phyloP scores from a whole-genome alignment of 78 protist genomes.

The Cavenderia fasciculata region DNA sequence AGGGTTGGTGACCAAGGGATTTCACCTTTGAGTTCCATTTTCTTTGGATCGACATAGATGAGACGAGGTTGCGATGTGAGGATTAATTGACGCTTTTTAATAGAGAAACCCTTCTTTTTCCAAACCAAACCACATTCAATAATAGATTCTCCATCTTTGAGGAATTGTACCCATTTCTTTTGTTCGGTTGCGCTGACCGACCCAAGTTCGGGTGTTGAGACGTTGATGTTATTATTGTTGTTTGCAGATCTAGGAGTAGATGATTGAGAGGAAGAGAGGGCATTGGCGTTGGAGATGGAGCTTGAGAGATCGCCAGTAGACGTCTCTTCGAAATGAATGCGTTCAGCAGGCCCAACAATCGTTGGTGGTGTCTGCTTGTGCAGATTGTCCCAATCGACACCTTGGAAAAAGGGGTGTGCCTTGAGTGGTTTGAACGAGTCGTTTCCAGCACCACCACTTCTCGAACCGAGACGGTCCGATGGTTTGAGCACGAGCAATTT shows the following conservation, averaged over 20 bases:
- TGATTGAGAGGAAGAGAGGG: no score
- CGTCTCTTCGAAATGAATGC: slow-evolving; percentile 57
- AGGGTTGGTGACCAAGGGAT: slow-evolving; percentile 65
- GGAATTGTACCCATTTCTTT: slow-evolving; percentile 35
- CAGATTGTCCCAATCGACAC: slow-evolving; percentile 76
- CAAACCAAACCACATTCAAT: slow-evolving; percentile 70
- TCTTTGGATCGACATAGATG: slow-evolving; percentile 84
- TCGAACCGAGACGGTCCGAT: slow-evolving; percentile 34
- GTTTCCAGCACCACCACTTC: slow-evolving; percentile 16
- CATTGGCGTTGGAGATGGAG: not conserved
- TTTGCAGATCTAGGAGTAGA: not conserved
- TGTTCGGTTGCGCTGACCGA: not conserved
- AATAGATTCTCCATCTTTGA: slow-evolving; percentile 57
- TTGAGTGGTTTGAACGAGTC: slow-evolving; percentile 57
- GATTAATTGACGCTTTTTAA: slow-evolving; percentile 83
- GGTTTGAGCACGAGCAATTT: slow-evolving; percentile 73
- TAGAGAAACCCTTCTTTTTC: slow-evolving; percentile 76
- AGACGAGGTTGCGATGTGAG: slow-evolving; percentile 83
- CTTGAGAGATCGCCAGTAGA: not conserved
- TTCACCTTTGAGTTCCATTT: slow-evolving; percentile 78
- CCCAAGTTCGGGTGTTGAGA: not conserved
- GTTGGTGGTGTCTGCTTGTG: slow-evolving; percentile 55
- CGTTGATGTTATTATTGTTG: not conserved
- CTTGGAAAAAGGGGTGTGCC: slow-evolving; percentile 84
- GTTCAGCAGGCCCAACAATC: slow-evolving; percentile 37